A percentile compares a stretch with the other conserved stretches of the same genome.
Evolutionary conservation across 2,329 filamentous ascomycete genomes (phyloP).

Genomic region (Aspergillus candidus): DNA sequence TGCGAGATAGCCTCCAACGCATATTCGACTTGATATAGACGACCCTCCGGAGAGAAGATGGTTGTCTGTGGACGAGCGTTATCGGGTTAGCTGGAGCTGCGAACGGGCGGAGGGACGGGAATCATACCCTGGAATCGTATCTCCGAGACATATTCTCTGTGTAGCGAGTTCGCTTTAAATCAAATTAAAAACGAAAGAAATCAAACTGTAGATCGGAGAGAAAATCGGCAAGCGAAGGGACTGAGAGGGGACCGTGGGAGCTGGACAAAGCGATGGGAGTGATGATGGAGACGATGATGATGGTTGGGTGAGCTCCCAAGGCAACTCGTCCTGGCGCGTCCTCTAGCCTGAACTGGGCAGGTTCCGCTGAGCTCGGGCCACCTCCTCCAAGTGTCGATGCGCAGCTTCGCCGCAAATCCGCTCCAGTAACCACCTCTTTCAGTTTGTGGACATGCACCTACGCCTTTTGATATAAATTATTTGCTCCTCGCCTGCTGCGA

Average conservation of each 20-base stretch:
- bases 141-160: slow-evolving; percentile 74
- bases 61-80: slow-evolving; percentile 63
- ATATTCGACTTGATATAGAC: slow-evolving; percentile 99
- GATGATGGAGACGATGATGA: slow-evolving; percentile 16
- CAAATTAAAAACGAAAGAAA: slow-evolving; percentile 7
- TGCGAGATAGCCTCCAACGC: slow-evolving; percentile 98
- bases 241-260: slow-evolving; percentile 9
- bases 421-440: slow-evolving; percentile 1
- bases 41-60: slow-evolving; percentile 98
- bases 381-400: slow-evolving; percentile 13
- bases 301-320: slow-evolving; percentile 31
- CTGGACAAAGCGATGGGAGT: slow-evolving; percentile 14
- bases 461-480: background rate
- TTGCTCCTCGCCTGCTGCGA: background rate
- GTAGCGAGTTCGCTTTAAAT: slow-evolving; percentile 2
- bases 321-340: slow-evolving; percentile 38
- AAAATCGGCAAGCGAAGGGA: slow-evolving; percentile 3
- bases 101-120: slow-evolving; percentile 12
- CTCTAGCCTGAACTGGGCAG: slow-evolving; percentile 15
- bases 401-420: slow-evolving; percentile 14
- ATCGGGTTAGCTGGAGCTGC: slow-evolving; percentile 33
- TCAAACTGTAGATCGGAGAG: slow-evolving; percentile 1
- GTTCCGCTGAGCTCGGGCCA: slow-evolving; percentile 36
- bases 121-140: slow-evolving; percentile 89
- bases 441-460: background rate